Base-by-base conservation (phyloP, 306 rosid species). In the Gastrolobium villosum region DNA sequence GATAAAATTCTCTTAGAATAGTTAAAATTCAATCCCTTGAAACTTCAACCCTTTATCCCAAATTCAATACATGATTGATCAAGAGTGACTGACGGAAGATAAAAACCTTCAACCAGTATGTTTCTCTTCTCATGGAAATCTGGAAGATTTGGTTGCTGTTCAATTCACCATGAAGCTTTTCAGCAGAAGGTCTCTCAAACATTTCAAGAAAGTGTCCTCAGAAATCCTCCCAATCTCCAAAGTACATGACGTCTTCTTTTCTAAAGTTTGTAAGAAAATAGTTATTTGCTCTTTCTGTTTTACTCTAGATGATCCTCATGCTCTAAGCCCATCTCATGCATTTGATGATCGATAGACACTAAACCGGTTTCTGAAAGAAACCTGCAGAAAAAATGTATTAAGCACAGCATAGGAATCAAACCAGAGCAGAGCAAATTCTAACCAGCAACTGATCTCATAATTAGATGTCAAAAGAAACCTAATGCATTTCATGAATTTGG, bases 361-460 rank as follows among this genome's bases (percentile, higher is more conserved):
- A 92, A 78, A 75, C 98, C 97, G 44, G 94, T 92, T 86, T 90
- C 54, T 2, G 91, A 80, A 66, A 94, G 97, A 90, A 92, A 90
- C 98, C 98, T 94, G 90, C 78, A 79, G 43, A 64, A 31, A 85
- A 70, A 80, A 79, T 44, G 31, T 59, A 37, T 60, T 65, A n/a
- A 68, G 39, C 45, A 56, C 45, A n/a, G 75, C 45, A 73, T 13
- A 45, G 60, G 52, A 80, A 54, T 31, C 35, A 43, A 50, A 65
- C 9, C 10, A 40, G 54, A 54, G 28, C 10, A 40, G 54, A 54
- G 28, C 54, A 74, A 77, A 71, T 68, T 60, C 49, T 59, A 71
- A 55, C 39, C 20, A 34, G 45, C 40, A 57, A 26, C 26, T 62
- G 8, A 35, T 52, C 5, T 30, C 20, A 10, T 70, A 48, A 34